These are phyloP conservation scores for Dryas drummondii DNA, from an alignment of 306 rosid genomes.

Conservation along the genomic window DNA sequence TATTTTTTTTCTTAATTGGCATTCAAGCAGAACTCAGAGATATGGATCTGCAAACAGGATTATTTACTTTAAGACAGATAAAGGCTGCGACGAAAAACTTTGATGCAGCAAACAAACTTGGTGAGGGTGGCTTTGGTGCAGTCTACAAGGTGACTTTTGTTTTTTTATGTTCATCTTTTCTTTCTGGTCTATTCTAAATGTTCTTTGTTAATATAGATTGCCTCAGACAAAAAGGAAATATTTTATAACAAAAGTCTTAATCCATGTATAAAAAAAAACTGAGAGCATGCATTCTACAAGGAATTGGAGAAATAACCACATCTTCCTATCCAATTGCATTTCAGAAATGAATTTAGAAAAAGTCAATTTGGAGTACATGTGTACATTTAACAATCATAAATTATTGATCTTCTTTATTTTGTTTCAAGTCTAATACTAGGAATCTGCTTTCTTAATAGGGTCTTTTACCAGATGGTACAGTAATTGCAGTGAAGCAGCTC, in stretches of 20 bases:
- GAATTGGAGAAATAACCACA: not conserved
- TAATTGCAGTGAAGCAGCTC: slow-evolving; percentile 89
- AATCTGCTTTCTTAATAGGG: slow-evolving; percentile 56
- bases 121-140: slow-evolving; percentile 95
- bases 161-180: slow-evolving; percentile 8
- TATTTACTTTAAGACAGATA: slow-evolving; percentile 76
- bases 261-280: not conserved
- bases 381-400: not conserved
- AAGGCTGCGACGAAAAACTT: slow-evolving; percentile 83
- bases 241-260: not conserved
- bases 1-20: not conserved
- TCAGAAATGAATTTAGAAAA: too few species aligned
- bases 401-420: not conserved
- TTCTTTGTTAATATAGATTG: not conserved
- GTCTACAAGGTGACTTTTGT: slow-evolving; percentile 70
- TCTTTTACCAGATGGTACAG: slow-evolving; percentile 69
- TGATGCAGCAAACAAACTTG: slow-evolving; percentile 69
- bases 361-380: not conserved
- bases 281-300: not conserved
- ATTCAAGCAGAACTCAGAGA: slow-evolving; percentile 67
- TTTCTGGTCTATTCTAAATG: not conserved
- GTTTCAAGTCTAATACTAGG: not conserved
- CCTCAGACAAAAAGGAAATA: not conserved
- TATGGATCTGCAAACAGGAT: slow-evolving; percentile 77
- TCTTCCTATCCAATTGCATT: too few species aligned